These are phyloP conservation scores for Lojkania enalia DNA, from an alignment of 2,329 filamentous ascomycete genomes.

Conservation along the genomic window DNA sequence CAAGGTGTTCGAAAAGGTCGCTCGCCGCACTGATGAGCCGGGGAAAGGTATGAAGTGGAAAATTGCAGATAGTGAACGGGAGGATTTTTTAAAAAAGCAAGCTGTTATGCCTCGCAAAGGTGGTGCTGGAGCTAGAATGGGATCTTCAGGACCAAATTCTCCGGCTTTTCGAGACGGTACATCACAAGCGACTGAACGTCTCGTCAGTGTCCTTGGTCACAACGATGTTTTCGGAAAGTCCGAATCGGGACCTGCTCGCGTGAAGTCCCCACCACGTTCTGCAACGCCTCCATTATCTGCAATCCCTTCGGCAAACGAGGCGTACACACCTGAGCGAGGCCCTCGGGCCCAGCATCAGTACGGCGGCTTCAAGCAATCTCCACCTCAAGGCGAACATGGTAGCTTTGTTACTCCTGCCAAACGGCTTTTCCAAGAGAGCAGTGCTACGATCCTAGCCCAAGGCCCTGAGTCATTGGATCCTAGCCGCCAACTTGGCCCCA, in stretches of 20 bases:
- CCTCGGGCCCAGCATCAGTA: slow-evolving; percentile 41
- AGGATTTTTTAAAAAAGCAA: slow-evolving; percentile 81
- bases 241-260: slow-evolving; percentile 23
- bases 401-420: slow-evolving; percentile 42
- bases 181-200: slow-evolving; percentile 56
- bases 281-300: slow-evolving; percentile 52
- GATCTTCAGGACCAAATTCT: slow-evolving; percentile 72
- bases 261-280: slow-evolving; percentile 50
- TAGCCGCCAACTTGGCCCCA: background rate
- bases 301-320: slow-evolving; percentile 55
- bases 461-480: slow-evolving; percentile 15
- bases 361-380: slow-evolving; percentile 36
- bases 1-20: slow-evolving; percentile 91
- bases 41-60: slow-evolving; percentile 99
- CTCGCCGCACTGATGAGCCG: slow-evolving; percentile 88
- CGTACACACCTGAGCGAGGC: slow-evolving; percentile 59
- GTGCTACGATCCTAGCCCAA: slow-evolving; percentile 13
- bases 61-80: slow-evolving; percentile 78
- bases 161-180: slow-evolving; percentile 60
- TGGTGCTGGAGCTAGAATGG: slow-evolving; percentile 42
- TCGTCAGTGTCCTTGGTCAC: slow-evolving; percentile 43
- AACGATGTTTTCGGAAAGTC: slow-evolving; percentile 23
- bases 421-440: slow-evolving; percentile 33
- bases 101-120: slow-evolving; percentile 51
- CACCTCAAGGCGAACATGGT: slow-evolving; percentile 31